These are phyloP conservation scores for Paspalum vaginatum DNA, from an alignment of 176 grass and related monocot species.

Conservation along the genomic window DNA sequence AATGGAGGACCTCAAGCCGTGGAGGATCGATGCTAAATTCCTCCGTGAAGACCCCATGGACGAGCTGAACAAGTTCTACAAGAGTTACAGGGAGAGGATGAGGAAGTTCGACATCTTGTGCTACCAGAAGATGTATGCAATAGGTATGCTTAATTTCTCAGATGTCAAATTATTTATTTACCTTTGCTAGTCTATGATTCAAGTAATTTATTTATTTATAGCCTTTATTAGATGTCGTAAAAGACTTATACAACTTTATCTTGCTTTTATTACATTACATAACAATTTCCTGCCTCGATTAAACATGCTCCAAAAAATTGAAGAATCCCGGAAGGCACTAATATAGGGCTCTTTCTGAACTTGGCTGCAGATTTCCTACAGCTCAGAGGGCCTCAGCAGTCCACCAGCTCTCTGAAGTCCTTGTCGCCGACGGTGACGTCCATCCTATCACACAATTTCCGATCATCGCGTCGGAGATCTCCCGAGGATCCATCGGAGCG, in stretches of 20 bases:
- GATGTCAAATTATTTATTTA: not conserved
- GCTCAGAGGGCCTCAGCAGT: conserved; percentile 66
- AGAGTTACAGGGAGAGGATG: conserved; percentile 95
- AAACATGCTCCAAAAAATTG: conserved; percentile 5
- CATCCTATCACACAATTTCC: conserved; percentile 74
- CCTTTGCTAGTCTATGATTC: not conserved
- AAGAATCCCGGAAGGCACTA: not conserved
- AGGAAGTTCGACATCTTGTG: conserved; percentile 93
- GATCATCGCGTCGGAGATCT: conserved; percentile 49
- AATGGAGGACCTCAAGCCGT: conserved; percentile 82
- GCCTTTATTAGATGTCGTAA: not conserved
- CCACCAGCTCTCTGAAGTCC: conserved; percentile 57
- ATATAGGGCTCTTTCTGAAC: not conserved
- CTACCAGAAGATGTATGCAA: conserved; percentile 94
- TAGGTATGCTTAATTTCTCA: conserved; percentile 59
- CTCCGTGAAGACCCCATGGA: conserved; percentile 82
- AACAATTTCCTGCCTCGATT: conserved; percentile 6
- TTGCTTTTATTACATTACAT: conserved; percentile 27
- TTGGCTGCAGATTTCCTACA: conserved; percentile 76
- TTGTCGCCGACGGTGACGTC: conserved; percentile 66
- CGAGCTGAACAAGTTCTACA: conserved; percentile 95
- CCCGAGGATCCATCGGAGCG: conserved; percentile 60
- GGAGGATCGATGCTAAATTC: conserved; percentile 84
- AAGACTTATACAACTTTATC: not conserved
- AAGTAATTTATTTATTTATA: conserved; percentile 15